Base-by-base conservation (phyloP, 805 yeast genomes). In the Vanderwaltozyma polyspora region DNA sequence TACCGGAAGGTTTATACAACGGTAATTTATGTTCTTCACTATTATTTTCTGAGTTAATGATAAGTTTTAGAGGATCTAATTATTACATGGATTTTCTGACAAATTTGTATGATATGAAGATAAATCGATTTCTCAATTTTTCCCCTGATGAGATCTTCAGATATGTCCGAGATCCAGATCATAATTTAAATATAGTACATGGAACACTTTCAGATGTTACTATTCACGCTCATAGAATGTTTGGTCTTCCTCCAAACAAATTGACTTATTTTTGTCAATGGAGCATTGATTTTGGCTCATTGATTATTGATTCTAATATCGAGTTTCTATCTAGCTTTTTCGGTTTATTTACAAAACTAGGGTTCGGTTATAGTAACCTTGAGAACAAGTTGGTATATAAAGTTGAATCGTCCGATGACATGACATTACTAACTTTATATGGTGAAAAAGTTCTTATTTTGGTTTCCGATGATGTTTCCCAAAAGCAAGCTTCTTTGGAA, bases 61-160 rank as follows among this genome's bases (percentile, higher is more conserved):
- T 83, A 19, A 96, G 86, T 51, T 64, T 84, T n/a, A 64, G 97
- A 36, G 80, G 85, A 57, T 79, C 89, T 13, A 82, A 85, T 46
- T 91, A 81, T 55, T 91, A 89, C 51, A 87, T 91, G 95, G 95
- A 89, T 50, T 52, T 89, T 40, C 89, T 85, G 48, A 80, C 79
- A 1, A 75, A 82, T 43, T 24, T 52, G 29, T 39, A 41, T 31
- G 42, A 46, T 22, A 41, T 40, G 10, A 21, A 33, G 12, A n/a
- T 52, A 3, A 45, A 40, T 18, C 29, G 49, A 11, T 49, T 40
- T 24, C 31, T 36, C 6, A 19, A 37, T 8, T 40, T 33, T 6
- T 39, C 38, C 3, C 35, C 49, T 2, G 38, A 46, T 30, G 52
- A 45, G 3, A 31, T 52, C 4, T 44, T 45, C 38, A 51, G 49